Percentiles rank a stretch among this genome's conserved stretches.
Conservation (phyloP, 352 stramenopile species). For the Phytophthora crassamura region DNA sequence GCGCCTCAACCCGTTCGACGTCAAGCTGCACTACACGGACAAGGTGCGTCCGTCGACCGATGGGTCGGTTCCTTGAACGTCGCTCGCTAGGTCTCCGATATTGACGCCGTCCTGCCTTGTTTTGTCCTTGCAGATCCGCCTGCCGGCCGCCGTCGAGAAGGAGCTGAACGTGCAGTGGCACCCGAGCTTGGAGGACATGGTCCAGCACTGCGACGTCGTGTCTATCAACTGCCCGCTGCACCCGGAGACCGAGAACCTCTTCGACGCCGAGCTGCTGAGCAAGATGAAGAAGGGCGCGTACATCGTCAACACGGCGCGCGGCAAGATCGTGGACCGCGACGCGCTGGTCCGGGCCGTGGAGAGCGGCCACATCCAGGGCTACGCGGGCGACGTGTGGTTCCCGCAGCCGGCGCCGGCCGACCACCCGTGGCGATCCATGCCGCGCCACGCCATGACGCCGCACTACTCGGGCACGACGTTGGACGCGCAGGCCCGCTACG, state of each 20-base stretch:
- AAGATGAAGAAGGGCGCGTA: slow-evolving; percentile 72
- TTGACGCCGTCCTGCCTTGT: neutral
- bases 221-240: slow-evolving; percentile 80
- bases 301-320: slow-evolving; percentile 86
- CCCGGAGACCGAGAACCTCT: slow-evolving; percentile 65
- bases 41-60: slow-evolving; percentile 9
- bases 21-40: slow-evolving; percentile 59
- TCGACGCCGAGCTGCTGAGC: slow-evolving; percentile 65
- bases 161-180: slow-evolving; percentile 50
- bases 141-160: slow-evolving; percentile 48
- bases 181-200: slow-evolving; percentile 45
- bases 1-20: slow-evolving; percentile 52
- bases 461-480: slow-evolving; percentile 55
- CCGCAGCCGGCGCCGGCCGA: slow-evolving; percentile 75
- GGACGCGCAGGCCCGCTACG: slow-evolving; percentile 47
- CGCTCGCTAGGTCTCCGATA: neutral
- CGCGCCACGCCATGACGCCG: slow-evolving; percentile 55
- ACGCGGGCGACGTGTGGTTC: slow-evolving; percentile 79
- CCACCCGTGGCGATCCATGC: slow-evolving; percentile 54
- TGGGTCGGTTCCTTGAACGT: no score
- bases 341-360: slow-evolving; percentile 42
- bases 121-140: slow-evolving; percentile 21
- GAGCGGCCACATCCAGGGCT: slow-evolving; percentile 42
- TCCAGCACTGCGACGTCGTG: slow-evolving; percentile 74
- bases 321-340: slow-evolving; percentile 81